phyloP scores from a whole-genome alignment of 306 rosid species.

The Pachyrhizus erosus region DNA sequence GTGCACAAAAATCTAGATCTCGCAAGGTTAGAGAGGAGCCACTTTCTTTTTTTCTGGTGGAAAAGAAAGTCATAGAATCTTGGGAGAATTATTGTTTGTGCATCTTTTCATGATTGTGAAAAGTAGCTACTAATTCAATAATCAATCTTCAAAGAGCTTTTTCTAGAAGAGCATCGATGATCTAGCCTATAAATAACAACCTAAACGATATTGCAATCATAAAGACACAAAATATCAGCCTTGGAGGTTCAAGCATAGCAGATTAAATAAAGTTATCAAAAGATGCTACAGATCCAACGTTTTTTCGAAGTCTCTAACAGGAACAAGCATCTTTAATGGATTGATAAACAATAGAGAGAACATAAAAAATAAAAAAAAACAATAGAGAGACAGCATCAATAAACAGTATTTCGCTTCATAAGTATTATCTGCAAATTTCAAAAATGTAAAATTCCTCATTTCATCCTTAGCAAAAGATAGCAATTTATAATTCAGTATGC shows the following conservation, averaged over 20 bases:
- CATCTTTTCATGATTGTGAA: slow-evolving; percentile 23
- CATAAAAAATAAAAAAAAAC: no score
- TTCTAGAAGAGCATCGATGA: not conserved
- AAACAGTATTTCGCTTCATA: not conserved
- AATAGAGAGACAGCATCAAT: not conserved
- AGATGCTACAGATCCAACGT: slow-evolving; percentile 31
- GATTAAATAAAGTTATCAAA: not conserved
- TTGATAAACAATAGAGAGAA: not conserved
- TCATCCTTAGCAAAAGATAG: slow-evolving; percentile 1
- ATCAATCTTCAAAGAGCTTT: not conserved
- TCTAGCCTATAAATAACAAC: not conserved
- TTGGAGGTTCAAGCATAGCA: not conserved
- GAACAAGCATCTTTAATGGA: slow-evolving; percentile 14
- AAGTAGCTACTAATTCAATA: slow-evolving; percentile 1
- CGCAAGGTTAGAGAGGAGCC: not conserved
- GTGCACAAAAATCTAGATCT: slow-evolving; percentile 6
- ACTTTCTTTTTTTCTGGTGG: not conserved
- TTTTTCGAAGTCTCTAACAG: not conserved
- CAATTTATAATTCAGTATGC: slow-evolving; percentile 1
- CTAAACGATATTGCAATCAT: not conserved
- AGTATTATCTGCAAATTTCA: not conserved
- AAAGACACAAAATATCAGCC: slow-evolving; percentile 21
- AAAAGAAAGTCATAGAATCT: slow-evolving; percentile 17
- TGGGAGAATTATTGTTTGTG: not conserved
- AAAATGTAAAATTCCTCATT: not conserved